Percentiles rank a stretch among this genome's conserved stretches.
Conservation (phyloP, 164 flowering plant genomes). For the Berberis thunbergii region DNA sequence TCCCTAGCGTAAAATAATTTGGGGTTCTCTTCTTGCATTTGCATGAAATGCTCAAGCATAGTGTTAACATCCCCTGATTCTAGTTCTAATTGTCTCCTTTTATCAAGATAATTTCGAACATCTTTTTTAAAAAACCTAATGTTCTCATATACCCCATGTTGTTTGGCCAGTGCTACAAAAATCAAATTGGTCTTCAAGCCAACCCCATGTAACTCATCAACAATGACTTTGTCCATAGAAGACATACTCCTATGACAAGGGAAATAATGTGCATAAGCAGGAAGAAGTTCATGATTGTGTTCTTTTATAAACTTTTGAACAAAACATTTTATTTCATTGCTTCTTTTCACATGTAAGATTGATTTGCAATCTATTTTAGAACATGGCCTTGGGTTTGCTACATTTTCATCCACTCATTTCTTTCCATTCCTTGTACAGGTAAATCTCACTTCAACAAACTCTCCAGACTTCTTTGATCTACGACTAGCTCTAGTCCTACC, state of each 20-base stretch:
- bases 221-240: background rate
- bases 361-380: conserved; percentile 43
- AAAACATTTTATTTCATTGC: conserved; percentile 36
- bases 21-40: conserved; percentile 38
- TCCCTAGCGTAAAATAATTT: conserved; percentile 50
- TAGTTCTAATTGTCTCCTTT: conserved; percentile 24
- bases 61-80: conserved; percentile 47
- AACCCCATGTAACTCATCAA: background rate
- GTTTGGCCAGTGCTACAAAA: conserved; percentile 19
- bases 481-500: conserved; percentile 43
- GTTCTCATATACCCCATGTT: conserved; percentile 18
- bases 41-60: conserved; percentile 40
- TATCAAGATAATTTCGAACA: conserved; percentile 20
- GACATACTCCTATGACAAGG: background rate
- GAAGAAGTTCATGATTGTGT: conserved; percentile 50
- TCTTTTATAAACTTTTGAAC: conserved; percentile 40
- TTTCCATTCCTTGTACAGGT: conserved; percentile 47
- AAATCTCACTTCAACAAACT: conserved; percentile 49
- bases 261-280: conserved; percentile 5
- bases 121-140: conserved; percentile 14
- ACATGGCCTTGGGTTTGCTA: conserved; percentile 40
- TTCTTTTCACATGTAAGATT: conserved; percentile 53
- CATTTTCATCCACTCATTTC: conserved; percentile 40
- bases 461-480: conserved; percentile 37
- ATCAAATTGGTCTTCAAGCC: conserved; percentile 28